Base-by-base conservation (phyloP, 1,139 yeast species). In the Blastobotrys indianensis region DNA sequence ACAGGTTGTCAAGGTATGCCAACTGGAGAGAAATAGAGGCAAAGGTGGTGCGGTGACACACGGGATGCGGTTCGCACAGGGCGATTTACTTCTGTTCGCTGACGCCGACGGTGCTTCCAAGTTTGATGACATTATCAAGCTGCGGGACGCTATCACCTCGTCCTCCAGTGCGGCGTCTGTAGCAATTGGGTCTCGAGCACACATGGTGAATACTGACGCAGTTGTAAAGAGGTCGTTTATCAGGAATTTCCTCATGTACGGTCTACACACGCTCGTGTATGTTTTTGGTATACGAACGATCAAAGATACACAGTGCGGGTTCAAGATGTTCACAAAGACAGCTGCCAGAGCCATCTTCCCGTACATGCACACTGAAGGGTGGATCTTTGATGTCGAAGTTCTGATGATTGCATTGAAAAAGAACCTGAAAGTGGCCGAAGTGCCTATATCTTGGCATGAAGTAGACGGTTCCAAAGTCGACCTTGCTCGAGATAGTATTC, bases 41-140 rank as follows among this genome's bases (percentile, higher is more conserved):
- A 92, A 92, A 66, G 98, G 98, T 16, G 98, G 98, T 7, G 98
- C 97, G 0, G 98, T 94, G 0, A 80, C 95, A 13, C 97, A 92
- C 63, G 98, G 98, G 3, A 71, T 92, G 66, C 76, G 83, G 58
- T 82, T 80, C 59, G 68, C 82, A 7, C 72, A 87, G 41, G 98
- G 98, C 9, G 64, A 73, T 51, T 82, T 76, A 58, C 79, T 80
- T 9, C 73, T 92, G 13, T 92, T 92, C 71, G 97, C 96, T 3
- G 98, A 92, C 66, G 98, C 98, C 0, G 98, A 92, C 63, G 98
- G 98, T 29, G 98, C 98, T 3, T 84, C 95, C 20, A 75, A 74
- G 58, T 92, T 94, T 61, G 63, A 77, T 17, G 97, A 90, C 61
- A 72, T 85, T 20, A 62, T 63, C 3, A 76, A 76, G 49, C 71